Conservation (phyloP, 2,329 filamentous ascomycete species). For the Talaromyces sp. region DNA sequence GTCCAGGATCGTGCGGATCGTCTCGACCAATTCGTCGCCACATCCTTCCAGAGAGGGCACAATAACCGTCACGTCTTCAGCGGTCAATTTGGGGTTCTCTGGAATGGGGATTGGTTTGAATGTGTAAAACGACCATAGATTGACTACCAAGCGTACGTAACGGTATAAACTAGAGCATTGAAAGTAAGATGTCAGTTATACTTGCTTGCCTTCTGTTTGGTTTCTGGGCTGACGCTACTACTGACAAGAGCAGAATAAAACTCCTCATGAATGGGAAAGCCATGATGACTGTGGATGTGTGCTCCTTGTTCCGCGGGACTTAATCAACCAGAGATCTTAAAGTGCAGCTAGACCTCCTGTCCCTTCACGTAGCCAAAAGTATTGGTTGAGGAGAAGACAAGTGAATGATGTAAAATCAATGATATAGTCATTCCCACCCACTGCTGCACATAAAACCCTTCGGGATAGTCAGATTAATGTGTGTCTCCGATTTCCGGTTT, state of each 20-base stretch:
- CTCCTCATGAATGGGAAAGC: constrained; percentile 38
- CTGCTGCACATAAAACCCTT: not conserved
- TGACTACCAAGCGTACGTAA: constrained; percentile 80
- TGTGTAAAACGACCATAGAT: constrained; percentile 78
- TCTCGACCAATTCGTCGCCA: constrained; percentile 77
- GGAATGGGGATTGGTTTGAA: constrained; percentile 84
- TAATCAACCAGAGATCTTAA: constrained; percentile 14
- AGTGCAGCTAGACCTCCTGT: not conserved
- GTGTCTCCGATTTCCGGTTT: not conserved
- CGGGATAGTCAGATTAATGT: not conserved
- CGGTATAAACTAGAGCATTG: constrained; percentile 67
- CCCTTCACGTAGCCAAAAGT: not conserved
- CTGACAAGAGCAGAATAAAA: constrained; percentile 43
- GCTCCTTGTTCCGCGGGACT: not conserved
- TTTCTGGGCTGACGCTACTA: constrained; percentile 15
- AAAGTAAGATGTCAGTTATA: constrained; percentile 6
- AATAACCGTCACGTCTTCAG: constrained; percentile 86
- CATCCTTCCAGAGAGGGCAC: constrained; percentile 88
- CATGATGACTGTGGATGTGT: constrained; percentile 25
- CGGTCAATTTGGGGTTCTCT: constrained; percentile 72
- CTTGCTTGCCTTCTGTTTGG: not conserved
- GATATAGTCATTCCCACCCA: constrained; percentile 7
- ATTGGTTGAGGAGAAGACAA: not conserved
- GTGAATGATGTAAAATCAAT: constrained; percentile 7
- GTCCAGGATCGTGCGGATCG: constrained; percentile 59